A percentile compares a stretch with the other conserved stretches of the same genome.
Conservation (phyloP, 177 flowering plant species). For the Vitis hybrid region DNA sequence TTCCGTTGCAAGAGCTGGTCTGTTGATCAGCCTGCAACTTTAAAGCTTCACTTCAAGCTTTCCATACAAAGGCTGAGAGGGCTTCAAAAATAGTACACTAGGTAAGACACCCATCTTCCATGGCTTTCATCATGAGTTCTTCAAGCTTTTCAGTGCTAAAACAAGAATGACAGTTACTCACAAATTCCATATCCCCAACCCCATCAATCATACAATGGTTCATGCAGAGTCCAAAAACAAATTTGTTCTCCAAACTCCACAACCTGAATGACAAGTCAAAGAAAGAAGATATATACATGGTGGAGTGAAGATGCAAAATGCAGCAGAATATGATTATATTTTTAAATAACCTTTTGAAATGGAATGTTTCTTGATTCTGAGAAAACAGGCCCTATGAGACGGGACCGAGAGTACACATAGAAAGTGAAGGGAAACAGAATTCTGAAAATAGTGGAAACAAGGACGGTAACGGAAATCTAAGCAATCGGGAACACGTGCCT, state of each 20-base stretch:
- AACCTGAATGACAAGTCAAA: conserved; percentile 21
- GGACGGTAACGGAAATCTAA: too few relatives aligned
- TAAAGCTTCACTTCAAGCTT: conserved; percentile 32
- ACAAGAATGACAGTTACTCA: conserved; percentile 24
- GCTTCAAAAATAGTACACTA: conserved; percentile 37
- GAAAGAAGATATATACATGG: neutral
- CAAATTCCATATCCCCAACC: conserved; percentile 41
- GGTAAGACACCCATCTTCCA: conserved; percentile 3
- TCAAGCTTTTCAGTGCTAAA: conserved; percentile 31
- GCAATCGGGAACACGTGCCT: too few relatives aligned
- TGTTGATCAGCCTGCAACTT: conserved; percentile 32
- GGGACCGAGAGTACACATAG: too few relatives aligned
- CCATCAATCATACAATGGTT: conserved; percentile 56
- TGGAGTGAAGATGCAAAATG: neutral
- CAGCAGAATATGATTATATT: neutral
- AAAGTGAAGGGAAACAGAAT: too few relatives aligned
- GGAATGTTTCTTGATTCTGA: too few relatives aligned
- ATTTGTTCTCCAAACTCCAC: conserved; percentile 17
- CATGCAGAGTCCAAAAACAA: conserved; percentile 43
- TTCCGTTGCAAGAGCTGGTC: conserved; percentile 50
- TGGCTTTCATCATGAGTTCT: conserved; percentile 18
- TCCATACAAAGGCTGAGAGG: conserved; percentile 49
- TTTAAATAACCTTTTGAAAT: too few relatives aligned
- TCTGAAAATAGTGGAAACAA: too few relatives aligned
- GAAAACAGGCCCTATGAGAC: too few relatives aligned